Base-by-base conservation (phyloP, 768 basidiomycete genomes). In the Lyophyllum atratum region DNA sequence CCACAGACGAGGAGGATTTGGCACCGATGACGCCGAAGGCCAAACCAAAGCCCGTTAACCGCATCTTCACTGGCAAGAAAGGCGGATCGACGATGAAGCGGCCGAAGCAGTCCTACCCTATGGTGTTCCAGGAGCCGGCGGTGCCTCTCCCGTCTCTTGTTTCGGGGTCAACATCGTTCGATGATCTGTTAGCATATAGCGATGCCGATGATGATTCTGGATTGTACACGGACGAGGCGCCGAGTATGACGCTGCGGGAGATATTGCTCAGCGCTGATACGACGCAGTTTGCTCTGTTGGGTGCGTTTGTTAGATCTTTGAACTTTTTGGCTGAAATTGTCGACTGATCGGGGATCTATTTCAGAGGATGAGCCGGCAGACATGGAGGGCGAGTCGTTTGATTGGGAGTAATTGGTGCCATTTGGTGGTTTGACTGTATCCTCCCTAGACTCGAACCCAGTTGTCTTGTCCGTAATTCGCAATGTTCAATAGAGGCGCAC, bases 391-490 rank as follows among this genome's bases (percentile, higher is more conserved):
- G 61, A 49, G 42, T 67, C 65, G 17, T 64, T 66, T 45, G 64
- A 50, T 22, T 69, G 68, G 68, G 65, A 62, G 15, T 64, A 51
- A 64, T 15, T 37, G 34, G 11, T 3, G 12, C 14, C n/a, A n/a
- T n/a, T n/a, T n/a, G n/a, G n/a, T n/a, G n/a, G n/a, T n/a, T n/a
- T n/a, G n/a, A n/a, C 19, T 40, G 49, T 84, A 86, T 85, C 85
- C 86, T 85, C 86, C 84, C 86, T 11, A 85, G 80, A 87, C 86
- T 85, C 86, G 86, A 85, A 31, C 29, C 29, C 29, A 31, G 5
- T 11, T 31, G 29, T 31, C 29, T 6, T 31, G 29, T 6, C 11
- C 29, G 11, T 31, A n/a, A n/a, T n/a, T n/a, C n/a, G n/a, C n/a
- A n/a, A n/a, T n/a, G n/a, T n/a, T n/a, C n/a, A n/a, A n/a, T n/a